Evolutionary conservation across 2,329 filamentous ascomycete species (phyloP).

Genomic region (Fusarium udum): DNA sequence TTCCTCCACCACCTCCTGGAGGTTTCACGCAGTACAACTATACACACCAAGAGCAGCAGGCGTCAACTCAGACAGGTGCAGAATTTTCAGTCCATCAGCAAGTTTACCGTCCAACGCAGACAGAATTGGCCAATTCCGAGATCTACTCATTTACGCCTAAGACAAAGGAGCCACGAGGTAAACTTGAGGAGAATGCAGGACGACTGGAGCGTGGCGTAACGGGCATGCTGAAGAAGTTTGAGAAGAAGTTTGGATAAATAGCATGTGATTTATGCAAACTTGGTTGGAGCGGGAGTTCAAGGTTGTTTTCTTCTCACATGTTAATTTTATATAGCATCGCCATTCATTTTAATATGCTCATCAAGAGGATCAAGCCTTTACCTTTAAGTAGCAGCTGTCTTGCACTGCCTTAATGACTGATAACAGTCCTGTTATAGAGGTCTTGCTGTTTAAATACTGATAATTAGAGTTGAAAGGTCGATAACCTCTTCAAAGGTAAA

Average conservation of each 20-base stretch:
- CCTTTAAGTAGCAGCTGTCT: not conserved
- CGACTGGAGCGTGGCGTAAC: conserved; percentile 75
- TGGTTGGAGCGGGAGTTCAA: conserved; percentile 27
- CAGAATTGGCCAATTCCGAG: conserved; percentile 57
- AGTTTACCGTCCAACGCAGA: conserved; percentile 73
- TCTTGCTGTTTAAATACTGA: not conserved
- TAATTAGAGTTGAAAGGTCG: not conserved
- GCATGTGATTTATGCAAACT: not conserved
- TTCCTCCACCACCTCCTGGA: conserved; percentile 57
- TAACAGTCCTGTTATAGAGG: not conserved
- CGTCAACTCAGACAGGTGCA: conserved; percentile 30
- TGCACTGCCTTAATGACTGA: not conserved
- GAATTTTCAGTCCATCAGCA: conserved; percentile 74
- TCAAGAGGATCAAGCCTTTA: not conserved
- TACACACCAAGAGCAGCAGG: conserved; percentile 38
- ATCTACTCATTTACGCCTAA: conserved; percentile 53
- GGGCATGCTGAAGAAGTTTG: conserved; percentile 79
- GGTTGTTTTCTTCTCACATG: conserved; percentile 9
- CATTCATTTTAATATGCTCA: not conserved
- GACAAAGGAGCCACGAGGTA: conserved; percentile 56
- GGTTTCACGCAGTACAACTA: conserved; percentile 67
- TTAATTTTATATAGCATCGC: conserved; percentile 1
- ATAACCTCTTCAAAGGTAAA: not conserved
- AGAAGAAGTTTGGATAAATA: conserved; percentile 73
- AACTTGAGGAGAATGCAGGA: conserved; percentile 72